Evolutionary conservation across 179 eudicot species (phyloP), one percentile per base, ranked within the genome.

Genomic region (Heliamphora pulchella): DNA sequence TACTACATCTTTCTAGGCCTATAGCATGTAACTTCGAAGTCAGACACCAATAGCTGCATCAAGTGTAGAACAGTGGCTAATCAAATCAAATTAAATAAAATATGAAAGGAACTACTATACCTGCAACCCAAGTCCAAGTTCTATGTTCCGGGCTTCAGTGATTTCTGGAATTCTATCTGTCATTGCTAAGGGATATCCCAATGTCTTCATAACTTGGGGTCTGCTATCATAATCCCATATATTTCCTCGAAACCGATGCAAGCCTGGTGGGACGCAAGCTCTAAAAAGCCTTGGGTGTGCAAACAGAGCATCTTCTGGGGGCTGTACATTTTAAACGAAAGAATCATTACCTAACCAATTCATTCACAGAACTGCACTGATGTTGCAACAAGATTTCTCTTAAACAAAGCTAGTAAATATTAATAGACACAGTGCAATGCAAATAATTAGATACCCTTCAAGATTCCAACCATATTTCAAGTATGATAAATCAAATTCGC

Each of bases 41-140:
- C 55, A 61, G 61, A 18, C 51, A 9, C 39, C 79, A 62, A 74
- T 46, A 61, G 44, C 79, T 62, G 79, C 54, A 61, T 76, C 41
- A 6, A 15, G 62, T 31, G 58, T 31, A 57, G 2, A 22, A 10
- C 59, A 74, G 10, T 31, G 46, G 5, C 46, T 5, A 9, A 73
- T 53, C 22, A 54, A 69, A 55, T 57, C 22, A 75, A 77, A 5
- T 8, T 0, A 50, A 18, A 22, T 0, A 67, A 6, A 47, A 50
- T 18, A 31, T 5, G 22, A 67, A 46, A 17, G 71, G 20, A 44
- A 59, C 4, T 51, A 74, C 11, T 18, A 39, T 80, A 96, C 99
- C 99, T 96, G 99, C 57, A 96, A 87, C 20, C 99, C 99, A 82
- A 96, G 97, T 78, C 99, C 99, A 80, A 96, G 98, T 87, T 96